Base-by-base conservation (phyloP, 192 early-diverging fungal genomes). In the Coemansia sp. region DNA sequence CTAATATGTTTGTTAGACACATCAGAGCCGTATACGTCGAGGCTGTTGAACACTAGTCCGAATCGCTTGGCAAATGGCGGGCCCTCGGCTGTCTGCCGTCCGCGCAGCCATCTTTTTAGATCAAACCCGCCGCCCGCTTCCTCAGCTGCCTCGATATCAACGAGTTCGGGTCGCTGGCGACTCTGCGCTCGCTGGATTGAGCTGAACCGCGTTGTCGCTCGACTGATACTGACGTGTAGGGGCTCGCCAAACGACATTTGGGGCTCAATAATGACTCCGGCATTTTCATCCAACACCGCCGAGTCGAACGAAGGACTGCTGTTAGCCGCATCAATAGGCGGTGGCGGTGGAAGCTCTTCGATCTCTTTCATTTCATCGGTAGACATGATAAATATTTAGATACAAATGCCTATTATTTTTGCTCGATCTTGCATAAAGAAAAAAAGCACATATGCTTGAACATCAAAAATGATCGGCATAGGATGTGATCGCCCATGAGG, bases 171-270 rank as follows among this genome's bases (percentile, higher is more conserved):
- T 12, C 27, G n/a, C n/a, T 60, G 72, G 9, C 61, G 46, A 39
- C 69, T 72, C 38, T 67, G 64, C 0, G 71, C 42, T 15, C 66
- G 77, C 71, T 79, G 77, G 50, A 80, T 73, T 2, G 73, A 51
- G 50, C 74, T 55, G 59, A 79, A 84, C 12, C 74, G 67, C 4
- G 71, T 63, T 0, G 77, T 73, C 0, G 65, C 82, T 0, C 50
- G 68, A 27, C 48, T 60, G 38, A 79, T 61, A 64, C 67, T 78
- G 67, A 84, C 82, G n/a, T 76, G 70, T 34, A 75, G 60, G 25
- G 74, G 77, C 71, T 84, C 82, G 3, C 82, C 82, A 66, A 84
- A 84, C 19, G 79, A 76, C 41, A 46, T 77, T 36, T 9, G 15
- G 5, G 29, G 21, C 50, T 72, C 70, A 27, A 51, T 25, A 3